Conservation (phyloP, 306 rosid species). For the Citrullus amarus region DNA sequence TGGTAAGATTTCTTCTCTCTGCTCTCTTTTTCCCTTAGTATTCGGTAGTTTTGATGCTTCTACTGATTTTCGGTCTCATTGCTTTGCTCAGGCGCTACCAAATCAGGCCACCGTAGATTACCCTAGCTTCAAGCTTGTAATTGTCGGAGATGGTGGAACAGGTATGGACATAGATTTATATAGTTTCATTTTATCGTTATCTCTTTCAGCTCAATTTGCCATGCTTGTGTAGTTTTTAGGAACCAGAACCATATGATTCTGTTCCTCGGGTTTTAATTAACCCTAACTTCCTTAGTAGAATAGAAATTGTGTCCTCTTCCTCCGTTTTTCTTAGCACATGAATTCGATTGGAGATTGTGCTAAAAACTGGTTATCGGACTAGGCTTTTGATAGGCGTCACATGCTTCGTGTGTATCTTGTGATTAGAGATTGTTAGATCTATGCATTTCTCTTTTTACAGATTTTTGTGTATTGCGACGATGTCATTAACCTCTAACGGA, state of each 20-base stretch:
- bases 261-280: not conserved
- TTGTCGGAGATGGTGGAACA: conserved; percentile 86
- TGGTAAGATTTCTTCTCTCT: not conserved
- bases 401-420: not conserved
- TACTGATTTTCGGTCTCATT: not conserved
- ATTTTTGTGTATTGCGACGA: not conserved
- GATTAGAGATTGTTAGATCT: conserved; percentile 4
- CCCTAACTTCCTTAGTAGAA: not conserved
- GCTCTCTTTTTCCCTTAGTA: not conserved
- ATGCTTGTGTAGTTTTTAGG: not conserved
- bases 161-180: conserved; percentile 18
- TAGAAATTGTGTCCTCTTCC: not conserved
- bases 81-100: conserved; percentile 43
- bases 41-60: not conserved
- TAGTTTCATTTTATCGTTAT: not conserved
- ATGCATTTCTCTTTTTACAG: not conserved
- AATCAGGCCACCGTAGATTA: conserved; percentile 69
- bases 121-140: conserved; percentile 75
- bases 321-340: not conserved
- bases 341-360: not conserved
- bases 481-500: not conserved
- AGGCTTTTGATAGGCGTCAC: not conserved
- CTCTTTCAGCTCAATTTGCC: not conserved
- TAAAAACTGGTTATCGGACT: not conserved
- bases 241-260: not conserved